Evolutionary conservation across 192 early-diverging fungal genomes (phyloP).

Genomic region (Allomyces javanicus): DNA sequence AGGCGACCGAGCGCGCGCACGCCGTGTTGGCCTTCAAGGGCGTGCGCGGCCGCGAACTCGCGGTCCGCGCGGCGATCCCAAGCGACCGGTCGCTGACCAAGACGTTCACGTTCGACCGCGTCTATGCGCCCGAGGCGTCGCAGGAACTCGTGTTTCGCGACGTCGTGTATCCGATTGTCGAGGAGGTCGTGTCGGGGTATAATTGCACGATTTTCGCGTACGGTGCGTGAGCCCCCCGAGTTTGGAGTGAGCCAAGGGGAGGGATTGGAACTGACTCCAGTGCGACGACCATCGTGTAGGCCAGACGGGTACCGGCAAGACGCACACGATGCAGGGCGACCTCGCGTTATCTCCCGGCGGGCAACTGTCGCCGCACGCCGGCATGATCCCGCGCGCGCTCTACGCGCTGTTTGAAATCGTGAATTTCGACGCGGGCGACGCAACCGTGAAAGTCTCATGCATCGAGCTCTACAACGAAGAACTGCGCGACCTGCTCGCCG

Average conservation of each 20-base stretch:
- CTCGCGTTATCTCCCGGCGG: not conserved
- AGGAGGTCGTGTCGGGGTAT: slow-evolving; percentile 45
- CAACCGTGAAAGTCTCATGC: slow-evolving; percentile 62
- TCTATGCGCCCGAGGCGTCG: slow-evolving; percentile 51
- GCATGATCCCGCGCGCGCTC: slow-evolving; percentile 79
- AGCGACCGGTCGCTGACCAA: too few relatives aligned
- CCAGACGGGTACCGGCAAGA: slow-evolving; percentile 91
- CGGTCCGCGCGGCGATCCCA: slow-evolving; percentile 20
- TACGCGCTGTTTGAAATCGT: slow-evolving; percentile 43
- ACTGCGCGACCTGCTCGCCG: slow-evolving; percentile 65
- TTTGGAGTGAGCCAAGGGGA: too few relatives aligned
- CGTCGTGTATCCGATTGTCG: slow-evolving; percentile 57
- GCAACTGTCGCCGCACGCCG: slow-evolving; percentile 27
- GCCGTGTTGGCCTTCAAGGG: slow-evolving; percentile 32
- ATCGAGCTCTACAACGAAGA: slow-evolving; percentile 95
- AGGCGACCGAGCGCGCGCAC: slow-evolving; percentile 44
- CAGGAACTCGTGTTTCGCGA: slow-evolving; percentile 67
- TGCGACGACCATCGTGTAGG: slow-evolving; percentile 2
- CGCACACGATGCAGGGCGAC: slow-evolving; percentile 10
- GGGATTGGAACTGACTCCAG: too few relatives aligned
- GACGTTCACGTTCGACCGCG: slow-evolving; percentile 55
- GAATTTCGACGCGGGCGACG: slow-evolving; percentile 34
- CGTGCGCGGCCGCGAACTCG: slow-evolving; percentile 36
- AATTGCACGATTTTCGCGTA: slow-evolving; percentile 75
- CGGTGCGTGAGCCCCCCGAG: slow-evolving; percentile 3